Evolutionary conservation across 129 eudicot species (phyloP).

Genomic region (Arctium minus): DNA sequence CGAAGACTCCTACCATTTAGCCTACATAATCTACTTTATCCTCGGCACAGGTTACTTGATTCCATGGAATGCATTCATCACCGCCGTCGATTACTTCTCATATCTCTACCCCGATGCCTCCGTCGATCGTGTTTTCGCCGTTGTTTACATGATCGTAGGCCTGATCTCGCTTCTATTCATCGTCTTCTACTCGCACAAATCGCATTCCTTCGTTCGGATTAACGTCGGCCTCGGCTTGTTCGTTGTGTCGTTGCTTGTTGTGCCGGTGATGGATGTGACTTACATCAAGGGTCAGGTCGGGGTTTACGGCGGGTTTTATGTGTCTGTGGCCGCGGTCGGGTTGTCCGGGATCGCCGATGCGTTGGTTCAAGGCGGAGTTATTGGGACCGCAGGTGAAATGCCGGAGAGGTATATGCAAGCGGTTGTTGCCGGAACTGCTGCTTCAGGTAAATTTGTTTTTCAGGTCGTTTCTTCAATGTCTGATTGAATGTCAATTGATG

Average conservation of each 20-base stretch:
- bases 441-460: constrained; percentile 57
- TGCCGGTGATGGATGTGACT: constrained; percentile 66
- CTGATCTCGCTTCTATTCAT: constrained; percentile 46
- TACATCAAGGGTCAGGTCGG: constrained; percentile 64
- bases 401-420: constrained; percentile 99
- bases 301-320: constrained; percentile 60
- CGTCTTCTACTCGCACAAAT: constrained; percentile 47
- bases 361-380: constrained; percentile 75
- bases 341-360: constrained; percentile 72
- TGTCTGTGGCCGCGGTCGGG: constrained; percentile 60
- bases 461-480: not conserved
- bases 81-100: constrained; percentile 96
- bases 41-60: constrained; percentile 84
- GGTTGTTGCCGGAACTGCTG: constrained; percentile 85
- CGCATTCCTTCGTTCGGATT: constrained; percentile 52
- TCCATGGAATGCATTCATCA: constrained; percentile 99
- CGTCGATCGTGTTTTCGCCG: constrained; percentile 82
- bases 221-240: constrained; percentile 66
- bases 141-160: constrained; percentile 66
- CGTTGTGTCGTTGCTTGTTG: constrained; percentile 53
- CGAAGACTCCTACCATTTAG: constrained; percentile 66
- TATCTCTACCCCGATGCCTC: constrained; percentile 79
- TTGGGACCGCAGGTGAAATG: constrained; percentile 90
- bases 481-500: not conserved
- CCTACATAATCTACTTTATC: constrained; percentile 85